phyloP scores from a whole-genome alignment of 179 eudicot genomes.

The Beta macrorhiza region DNA sequence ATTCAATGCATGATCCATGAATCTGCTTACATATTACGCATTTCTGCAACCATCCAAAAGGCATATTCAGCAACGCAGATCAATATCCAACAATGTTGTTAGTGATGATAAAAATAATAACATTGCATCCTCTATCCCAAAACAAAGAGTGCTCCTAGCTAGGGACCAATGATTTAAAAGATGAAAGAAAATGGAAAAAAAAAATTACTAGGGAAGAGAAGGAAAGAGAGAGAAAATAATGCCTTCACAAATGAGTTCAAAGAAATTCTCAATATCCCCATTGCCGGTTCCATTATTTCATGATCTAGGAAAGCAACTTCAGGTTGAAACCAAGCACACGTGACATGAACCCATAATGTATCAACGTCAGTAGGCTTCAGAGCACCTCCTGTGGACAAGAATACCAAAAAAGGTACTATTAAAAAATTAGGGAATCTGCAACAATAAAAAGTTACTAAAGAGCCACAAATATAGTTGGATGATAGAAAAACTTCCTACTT shows the following conservation, averaged over 20 bases:
- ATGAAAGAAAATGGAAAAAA: neutral
- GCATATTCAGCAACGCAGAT: conserved; percentile 12
- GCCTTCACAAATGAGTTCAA: conserved; percentile 67
- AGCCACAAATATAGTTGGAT: neutral
- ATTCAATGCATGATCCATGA: conserved; percentile 54
- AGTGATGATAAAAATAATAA: neutral
- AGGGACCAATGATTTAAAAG: no score
- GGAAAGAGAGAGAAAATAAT: neutral
- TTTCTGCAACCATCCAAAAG: conserved; percentile 36
- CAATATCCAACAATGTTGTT: neutral
- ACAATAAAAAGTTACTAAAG: neutral
- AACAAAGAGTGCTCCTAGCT: no score
- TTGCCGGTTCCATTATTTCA: conserved; percentile 90
- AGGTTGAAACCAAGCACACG: conserved; percentile 96
- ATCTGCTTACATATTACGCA: conserved; percentile 45
- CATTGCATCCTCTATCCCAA: no score
- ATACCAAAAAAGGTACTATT: neutral
- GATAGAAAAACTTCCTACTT: neutral
- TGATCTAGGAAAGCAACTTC: conserved; percentile 72
- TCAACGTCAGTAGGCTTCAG: conserved; percentile 86
- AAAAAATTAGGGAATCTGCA: neutral
- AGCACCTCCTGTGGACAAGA: conserved; percentile 71
- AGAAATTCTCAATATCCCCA: conserved; percentile 67
- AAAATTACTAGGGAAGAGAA: no score
- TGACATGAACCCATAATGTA: conserved; percentile 88